These are phyloP conservation scores for Fragosphaeria purpurea DNA, from an alignment of 2,329 filamentous ascomycete species.

Conservation along the genomic window DNA sequence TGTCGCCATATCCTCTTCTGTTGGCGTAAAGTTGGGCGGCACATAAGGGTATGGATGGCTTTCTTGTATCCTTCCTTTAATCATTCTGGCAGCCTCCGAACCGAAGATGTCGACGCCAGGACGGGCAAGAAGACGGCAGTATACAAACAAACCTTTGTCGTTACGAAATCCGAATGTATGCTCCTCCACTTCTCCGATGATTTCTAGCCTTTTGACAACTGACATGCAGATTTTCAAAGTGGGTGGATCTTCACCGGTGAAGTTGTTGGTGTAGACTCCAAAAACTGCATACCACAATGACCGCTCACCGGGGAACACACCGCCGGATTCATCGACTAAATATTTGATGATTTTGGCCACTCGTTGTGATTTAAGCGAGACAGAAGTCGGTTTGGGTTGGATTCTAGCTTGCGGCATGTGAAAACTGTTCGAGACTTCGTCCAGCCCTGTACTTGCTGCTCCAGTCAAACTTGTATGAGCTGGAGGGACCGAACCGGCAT, in stretches of 20 bases:
- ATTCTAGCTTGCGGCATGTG: slow-evolving; percentile 13
- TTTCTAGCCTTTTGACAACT: slow-evolving; percentile 29
- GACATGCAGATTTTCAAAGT: slow-evolving; percentile 28
- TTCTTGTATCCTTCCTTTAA: slow-evolving; percentile 39
- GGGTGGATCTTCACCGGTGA: slow-evolving; percentile 29
- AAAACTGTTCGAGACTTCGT: neutral
- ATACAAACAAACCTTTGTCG: slow-evolving; percentile 30
- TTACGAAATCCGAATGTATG: slow-evolving; percentile 35
- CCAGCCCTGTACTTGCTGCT: neutral
- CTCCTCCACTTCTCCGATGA: slow-evolving; percentile 25
- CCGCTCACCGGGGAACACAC: slow-evolving; percentile 41
- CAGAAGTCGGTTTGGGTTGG: slow-evolving; percentile 11
- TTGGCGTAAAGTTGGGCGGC: slow-evolving; percentile 27
- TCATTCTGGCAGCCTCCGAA: slow-evolving; percentile 24
- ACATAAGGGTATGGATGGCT: slow-evolving; percentile 35
- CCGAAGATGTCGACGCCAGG: slow-evolving; percentile 31
- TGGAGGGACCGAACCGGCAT: too few relatives aligned
- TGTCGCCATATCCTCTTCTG: slow-evolving; percentile 23
- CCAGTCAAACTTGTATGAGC: neutral
- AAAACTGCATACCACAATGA: slow-evolving; percentile 39
- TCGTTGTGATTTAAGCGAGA: slow-evolving; percentile 18
- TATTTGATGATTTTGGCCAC: slow-evolving; percentile 31
- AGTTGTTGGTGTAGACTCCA: slow-evolving; percentile 33
- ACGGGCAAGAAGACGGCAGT: slow-evolving; percentile 35
- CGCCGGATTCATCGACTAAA: slow-evolving; percentile 30